Conservation (phyloP, 78 protist genomes). For the Dictyostelium purpureum region DNA sequence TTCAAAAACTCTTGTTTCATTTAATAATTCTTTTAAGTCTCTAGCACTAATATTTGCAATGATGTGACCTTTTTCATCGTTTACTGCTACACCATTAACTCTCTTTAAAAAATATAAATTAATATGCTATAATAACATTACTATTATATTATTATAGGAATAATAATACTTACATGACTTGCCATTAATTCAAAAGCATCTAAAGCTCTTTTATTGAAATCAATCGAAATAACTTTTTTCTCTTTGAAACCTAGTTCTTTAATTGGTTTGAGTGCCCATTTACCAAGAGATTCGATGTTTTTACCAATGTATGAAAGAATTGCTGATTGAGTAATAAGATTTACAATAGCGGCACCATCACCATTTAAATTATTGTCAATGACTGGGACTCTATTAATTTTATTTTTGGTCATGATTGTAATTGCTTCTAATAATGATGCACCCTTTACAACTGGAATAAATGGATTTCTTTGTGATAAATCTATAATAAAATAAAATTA, state of each 20-base stretch:
- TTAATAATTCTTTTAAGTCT: slow-evolving; percentile 55
- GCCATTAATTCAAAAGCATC: slow-evolving; percentile 77
- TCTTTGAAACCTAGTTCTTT: slow-evolving; percentile 53
- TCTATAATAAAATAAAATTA: neutral
- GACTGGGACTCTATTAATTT: slow-evolving; percentile 61
- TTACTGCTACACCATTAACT: slow-evolving; percentile 70
- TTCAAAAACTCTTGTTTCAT: slow-evolving; percentile 65
- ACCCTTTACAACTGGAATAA: slow-evolving; percentile 62
- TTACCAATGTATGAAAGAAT: slow-evolving; percentile 21
- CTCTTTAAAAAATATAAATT: slow-evolving; percentile 16
- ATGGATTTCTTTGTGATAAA: slow-evolving; percentile 65
- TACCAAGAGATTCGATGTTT: slow-evolving; percentile 44
- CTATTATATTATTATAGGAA: no score
- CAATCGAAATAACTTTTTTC: slow-evolving; percentile 46
- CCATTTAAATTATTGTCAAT: slow-evolving; percentile 20
- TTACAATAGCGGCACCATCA: slow-evolving; percentile 26
- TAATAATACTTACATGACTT: slow-evolving; percentile 4
- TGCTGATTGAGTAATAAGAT: slow-evolving; percentile 65
- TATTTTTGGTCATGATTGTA: slow-evolving; percentile 55
- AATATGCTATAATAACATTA: no score
- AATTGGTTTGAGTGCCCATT: slow-evolving; percentile 46
- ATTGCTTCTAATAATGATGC: slow-evolving; percentile 75
- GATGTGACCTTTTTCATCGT: slow-evolving; percentile 50
- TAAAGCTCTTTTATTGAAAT: slow-evolving; percentile 38
- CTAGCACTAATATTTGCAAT: slow-evolving; percentile 69